Conservation (phyloP, 2,329 filamentous ascomycete species). For the Fonsecaea pugnacius region DNA sequence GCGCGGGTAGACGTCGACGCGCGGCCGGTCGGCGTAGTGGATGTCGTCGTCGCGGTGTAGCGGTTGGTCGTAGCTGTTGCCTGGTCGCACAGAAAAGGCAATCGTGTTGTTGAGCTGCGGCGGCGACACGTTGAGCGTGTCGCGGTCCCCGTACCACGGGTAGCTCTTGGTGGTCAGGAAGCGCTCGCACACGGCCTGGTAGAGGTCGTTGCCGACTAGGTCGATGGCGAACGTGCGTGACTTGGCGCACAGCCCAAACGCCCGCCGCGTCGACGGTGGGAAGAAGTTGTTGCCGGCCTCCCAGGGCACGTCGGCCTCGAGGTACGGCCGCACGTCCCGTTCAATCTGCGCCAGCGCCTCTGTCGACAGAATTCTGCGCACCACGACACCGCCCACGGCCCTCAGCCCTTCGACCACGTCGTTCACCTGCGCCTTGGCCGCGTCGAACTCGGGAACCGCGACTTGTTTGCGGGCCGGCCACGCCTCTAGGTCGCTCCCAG, state of each 20-base stretch:
- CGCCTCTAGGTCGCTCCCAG: background rate
- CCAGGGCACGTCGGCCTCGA: constrained; percentile 32
- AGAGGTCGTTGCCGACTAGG: constrained; percentile 32
- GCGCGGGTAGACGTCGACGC: constrained; percentile 36
- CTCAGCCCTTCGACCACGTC: constrained; percentile 14
- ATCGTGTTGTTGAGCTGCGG: constrained; percentile 31
- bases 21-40: constrained; percentile 37
- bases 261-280: constrained; percentile 37
- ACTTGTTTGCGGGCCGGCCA: constrained; percentile 2
- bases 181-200: constrained; percentile 25
- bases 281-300: constrained; percentile 32
- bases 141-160: constrained; percentile 26
- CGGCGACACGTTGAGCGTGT: constrained; percentile 10
- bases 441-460: constrained; percentile 1
- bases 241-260: constrained; percentile 34
- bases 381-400: constrained; percentile 10
- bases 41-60: constrained; percentile 29
- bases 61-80: constrained; percentile 22
- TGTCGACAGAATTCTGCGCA: background rate
- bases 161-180: constrained; percentile 25
- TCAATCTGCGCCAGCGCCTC: constrained; percentile 15
- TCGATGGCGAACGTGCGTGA: constrained; percentile 30
- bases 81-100: constrained; percentile 23
- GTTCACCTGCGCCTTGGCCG: background rate
- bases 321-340: constrained; percentile 31